Evolutionary conservation across 2,329 filamentous ascomycete species (phyloP).

Genomic region (Monosporascus sp.): DNA sequence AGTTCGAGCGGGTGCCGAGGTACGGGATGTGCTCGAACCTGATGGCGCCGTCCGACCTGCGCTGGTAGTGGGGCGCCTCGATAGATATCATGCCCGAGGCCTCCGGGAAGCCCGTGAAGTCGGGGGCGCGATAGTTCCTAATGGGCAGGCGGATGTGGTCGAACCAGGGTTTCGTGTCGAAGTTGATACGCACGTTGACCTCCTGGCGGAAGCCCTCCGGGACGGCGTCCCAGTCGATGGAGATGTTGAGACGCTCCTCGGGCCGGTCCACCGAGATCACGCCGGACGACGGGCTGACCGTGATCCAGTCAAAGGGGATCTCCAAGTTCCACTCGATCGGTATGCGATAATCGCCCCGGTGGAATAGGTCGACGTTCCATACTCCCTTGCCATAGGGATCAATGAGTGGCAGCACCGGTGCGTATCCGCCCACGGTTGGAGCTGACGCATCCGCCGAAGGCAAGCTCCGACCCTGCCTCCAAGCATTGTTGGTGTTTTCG

Average conservation of each 20-base stretch:
- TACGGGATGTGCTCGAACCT: conserved; percentile 24
- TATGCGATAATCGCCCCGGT: conserved; percentile 35
- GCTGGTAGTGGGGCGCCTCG: conserved; percentile 23
- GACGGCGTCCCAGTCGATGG: conserved; percentile 40
- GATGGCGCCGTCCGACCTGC: conserved; percentile 16
- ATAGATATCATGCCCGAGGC: conserved; percentile 29
- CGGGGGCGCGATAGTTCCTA: conserved; percentile 9
- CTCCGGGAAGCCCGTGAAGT: conserved; percentile 27
- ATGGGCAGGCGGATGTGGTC: conserved; percentile 29
- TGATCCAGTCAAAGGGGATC: conserved; percentile 34
- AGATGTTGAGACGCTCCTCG: conserved; percentile 40
- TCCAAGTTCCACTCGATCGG: conserved; percentile 34
- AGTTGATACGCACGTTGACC: conserved; percentile 27
- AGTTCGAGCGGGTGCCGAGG: conserved; percentile 22
- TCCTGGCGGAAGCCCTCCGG: conserved; percentile 26
- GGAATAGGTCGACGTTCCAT: conserved; percentile 46
- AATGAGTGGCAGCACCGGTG: conserved; percentile 38
- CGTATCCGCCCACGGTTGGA: conserved; percentile 30
- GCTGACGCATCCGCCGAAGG: conserved; percentile 37
- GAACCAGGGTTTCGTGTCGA: conserved; percentile 28
- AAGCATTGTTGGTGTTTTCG: conserved; percentile 52
- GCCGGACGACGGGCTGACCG: conserved; percentile 10
- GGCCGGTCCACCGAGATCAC: conserved; percentile 32
- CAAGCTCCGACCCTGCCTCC: conserved; percentile 45
- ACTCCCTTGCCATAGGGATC: conserved; percentile 40